Evolutionary conservation across 768 basidiomycete species (phyloP), one percentile per base, ranked within the genome.

Genomic region (Suillus spraguei): DNA sequence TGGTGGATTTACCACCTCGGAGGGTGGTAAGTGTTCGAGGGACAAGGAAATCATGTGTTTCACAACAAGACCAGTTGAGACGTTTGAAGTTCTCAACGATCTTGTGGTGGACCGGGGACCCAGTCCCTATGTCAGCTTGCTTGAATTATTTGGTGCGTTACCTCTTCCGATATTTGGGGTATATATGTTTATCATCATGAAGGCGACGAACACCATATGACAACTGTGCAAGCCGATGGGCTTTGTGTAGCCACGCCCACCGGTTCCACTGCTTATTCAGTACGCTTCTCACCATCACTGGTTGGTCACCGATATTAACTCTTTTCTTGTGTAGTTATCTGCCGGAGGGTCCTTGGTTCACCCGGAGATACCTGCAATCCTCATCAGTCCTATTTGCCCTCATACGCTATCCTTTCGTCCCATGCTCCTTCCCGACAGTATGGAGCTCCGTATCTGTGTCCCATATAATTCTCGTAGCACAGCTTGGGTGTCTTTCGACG

Each of bases 201-300:
- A 98, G 97, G 95, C 64, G 97, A 99, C 72, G 97, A 99, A 67
- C 94, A 99, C 76, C 97, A 99, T 79, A 90, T 99, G 85, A 99
- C 97, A 1, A 99, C 97, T 2, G 97, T 99, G 3, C 97, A 99
- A 78, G 97, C 96, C 0, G 97, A 99, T 70, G 97, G 97, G 14
- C 80, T 99, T 49, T 94, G 92, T 36, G 89, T 99, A 17, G 90
- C 90, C 28, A 99, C 97, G 0, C 97, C 97, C 9, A 99, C 97
- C 0, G 97, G 97, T 5, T 99, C 97, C 39, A 99, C 97, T 13
- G 97, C 97, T 4, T 99, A 99, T 76, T 99, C 97, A 17, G 94
- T 95, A 69, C 53, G 90, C 79, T 63, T 56, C 24, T 39, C 38
- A 39, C 36, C 10, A 7, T 17, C 5, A 28, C 38, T 56, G 61